Evolutionary conservation across 805 yeast genomes (phyloP).

Genomic region (Wickerhamia fluorescens): DNA sequence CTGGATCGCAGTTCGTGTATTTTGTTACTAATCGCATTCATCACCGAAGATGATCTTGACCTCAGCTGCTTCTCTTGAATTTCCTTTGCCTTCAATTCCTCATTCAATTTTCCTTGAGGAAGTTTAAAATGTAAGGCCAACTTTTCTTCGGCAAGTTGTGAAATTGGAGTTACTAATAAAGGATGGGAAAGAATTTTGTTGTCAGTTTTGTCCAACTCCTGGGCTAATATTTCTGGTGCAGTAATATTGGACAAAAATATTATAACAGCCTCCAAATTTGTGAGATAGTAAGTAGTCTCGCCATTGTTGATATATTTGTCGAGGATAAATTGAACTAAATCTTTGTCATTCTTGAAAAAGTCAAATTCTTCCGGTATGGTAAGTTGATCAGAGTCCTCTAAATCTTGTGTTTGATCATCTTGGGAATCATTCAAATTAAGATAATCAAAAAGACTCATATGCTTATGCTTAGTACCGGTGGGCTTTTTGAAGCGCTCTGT

Average conservation of each 20-base stretch:
- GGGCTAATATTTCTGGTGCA: conserved; percentile 17
- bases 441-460: conserved; percentile 21
- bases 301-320: conserved; percentile 28
- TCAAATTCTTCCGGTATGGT: conserved; percentile 7
- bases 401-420: conserved; percentile 4
- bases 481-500: conserved; percentile 8
- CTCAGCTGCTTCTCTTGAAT: conserved; percentile 10
- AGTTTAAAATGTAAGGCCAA: conserved; percentile 19
- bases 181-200: neutral
- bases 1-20: conserved; percentile 27
- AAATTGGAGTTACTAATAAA: conserved; percentile 3
- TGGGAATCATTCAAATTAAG: conserved; percentile 18
- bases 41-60: conserved; percentile 32
- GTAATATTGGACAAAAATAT: conserved; percentile 31
- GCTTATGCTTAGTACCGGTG: conserved; percentile 9
- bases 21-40: conserved; percentile 27
- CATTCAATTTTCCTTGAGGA: conserved; percentile 17
- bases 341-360: conserved; percentile 25
- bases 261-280: conserved; percentile 37
- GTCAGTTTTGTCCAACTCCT: conserved; percentile 2
- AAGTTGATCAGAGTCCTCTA: conserved; percentile 3
- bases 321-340: conserved; percentile 21
- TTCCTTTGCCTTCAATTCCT: conserved; percentile 10
- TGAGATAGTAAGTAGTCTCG: conserved; percentile 31
- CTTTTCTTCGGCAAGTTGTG: conserved; percentile 25